Base-by-base conservation (phyloP, 306 rosid genomes). In the Dryas alaskensis region DNA sequence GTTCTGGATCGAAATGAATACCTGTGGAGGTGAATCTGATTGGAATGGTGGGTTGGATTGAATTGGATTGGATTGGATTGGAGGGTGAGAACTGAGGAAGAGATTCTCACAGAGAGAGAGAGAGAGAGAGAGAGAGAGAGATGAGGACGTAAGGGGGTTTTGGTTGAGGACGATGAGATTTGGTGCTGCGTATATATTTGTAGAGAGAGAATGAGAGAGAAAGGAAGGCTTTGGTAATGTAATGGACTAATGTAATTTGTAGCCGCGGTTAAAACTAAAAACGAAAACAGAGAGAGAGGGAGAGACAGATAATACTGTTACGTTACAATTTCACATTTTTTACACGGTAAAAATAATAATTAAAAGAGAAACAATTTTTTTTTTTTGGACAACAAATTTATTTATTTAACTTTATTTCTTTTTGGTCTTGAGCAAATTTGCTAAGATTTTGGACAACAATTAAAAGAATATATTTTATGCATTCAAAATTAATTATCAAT, bases 91-190 rank as follows among this genome's bases (percentile, higher is more conserved):
- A 84, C 72, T 79, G 47, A 54, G 69, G 58, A 57, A 69, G 85
- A 60, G 86, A 84, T 76, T 83, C 61, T 77, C 77, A 86, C 68
- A 67, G 78, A 83, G 78, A 72, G 19, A 19, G 19, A 19, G 19
- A 19, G 19, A 19, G 19, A 19, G 22, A 8, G 17, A 73, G 61
- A 45, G 22, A 22, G 22, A 8, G 17, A 73, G 61, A 45, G 42
- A 4, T 13, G 53, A 51, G 39, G 70, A 68, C 61, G 88, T 14
- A 7, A 64, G 79, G 86, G 92, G 88, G 76, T 87, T 88, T 88
- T 81, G 85, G 82, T 81, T 58, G 88, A 81, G 45, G 87, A 84
- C 76, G 87, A 84, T 86, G 90, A 89, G 92, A 82, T 89, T 86
- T 88, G 96, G 82, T 84, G 90, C 70, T 69, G 77, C 82, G 91